Evolutionary conservation across 139 green algal species (phyloP), one percentile per base, ranked within the genome.

Genomic region (Edaphochlamys debaryana): DNA sequence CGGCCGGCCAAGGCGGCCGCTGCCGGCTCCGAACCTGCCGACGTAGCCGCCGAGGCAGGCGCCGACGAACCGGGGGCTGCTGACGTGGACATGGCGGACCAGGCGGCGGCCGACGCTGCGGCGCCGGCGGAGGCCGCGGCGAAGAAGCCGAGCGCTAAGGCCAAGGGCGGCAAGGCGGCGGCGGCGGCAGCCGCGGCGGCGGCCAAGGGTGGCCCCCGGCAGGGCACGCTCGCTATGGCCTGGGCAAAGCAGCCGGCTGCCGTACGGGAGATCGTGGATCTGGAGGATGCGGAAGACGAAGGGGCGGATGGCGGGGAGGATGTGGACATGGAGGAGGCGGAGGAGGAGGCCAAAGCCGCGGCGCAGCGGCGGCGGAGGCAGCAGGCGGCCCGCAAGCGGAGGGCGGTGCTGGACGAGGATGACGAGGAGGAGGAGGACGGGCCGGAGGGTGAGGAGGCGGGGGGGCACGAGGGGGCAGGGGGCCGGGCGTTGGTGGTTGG

Each of bases 341-440:
- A 66, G n/a, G 41, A 29, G 17, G 71, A 52, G 0, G 73, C 13
- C n/a, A 30, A 4, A 27, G 60, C 8, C 17, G 56, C 56, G 54
- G 40, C n/a, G 40, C 7, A 5, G 56, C 38, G 58, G 38, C 72
- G 54, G 58, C 74, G 38, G 74, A 25, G 20, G 56, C 56, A 69
- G 54, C 58, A 71, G 40, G 29, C 19, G 42, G 45, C 32, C 7
- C 42, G 76, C 11, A 81, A 81, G 41, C 40, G 75, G 40, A 38
- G 75, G 30, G 75, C 60, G 38, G 19, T 71, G 58, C 41, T 72
- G 32, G 76, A 82, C 0, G 76, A 63, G 22, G 63, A 73, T 62
- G 76, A 20, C 27, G 63, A 45, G 0, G 50, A 60, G 4, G 69
- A 52, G 71, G 71, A 45, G 56, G 73, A n/a, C n/a, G n/a, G n/a